These are phyloP conservation scores for Grifola frondosa DNA, from an alignment of 1,284 basidiomycete species.

Conservation along the genomic window DNA sequence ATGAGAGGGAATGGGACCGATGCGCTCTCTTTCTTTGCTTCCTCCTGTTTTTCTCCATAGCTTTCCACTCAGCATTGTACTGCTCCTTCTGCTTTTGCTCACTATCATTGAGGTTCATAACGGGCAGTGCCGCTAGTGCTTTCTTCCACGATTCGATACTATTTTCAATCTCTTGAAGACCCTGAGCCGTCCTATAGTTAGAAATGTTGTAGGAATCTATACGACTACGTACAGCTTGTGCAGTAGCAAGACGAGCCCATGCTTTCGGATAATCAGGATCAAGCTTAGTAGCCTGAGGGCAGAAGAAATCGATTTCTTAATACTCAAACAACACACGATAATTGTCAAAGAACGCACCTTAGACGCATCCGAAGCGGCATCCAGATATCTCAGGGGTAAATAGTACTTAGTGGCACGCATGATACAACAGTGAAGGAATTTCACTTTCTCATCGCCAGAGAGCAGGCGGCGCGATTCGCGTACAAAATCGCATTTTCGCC, in stretches of 20 bases:
- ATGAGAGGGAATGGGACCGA: too few species aligned
- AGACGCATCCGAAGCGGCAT: constrained; percentile 13
- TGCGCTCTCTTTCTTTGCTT: neutral
- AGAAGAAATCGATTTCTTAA: neutral
- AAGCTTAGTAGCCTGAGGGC: constrained; percentile 19
- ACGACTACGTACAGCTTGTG: constrained; percentile 27
- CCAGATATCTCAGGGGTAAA: constrained; percentile 17
- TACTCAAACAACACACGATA: neutral
- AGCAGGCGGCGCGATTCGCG: constrained; percentile 39
- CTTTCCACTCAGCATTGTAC: constrained; percentile 22
- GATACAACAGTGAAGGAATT: constrained; percentile 1
- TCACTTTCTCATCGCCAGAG: constrained; percentile 21
- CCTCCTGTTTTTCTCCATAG: constrained; percentile 6
- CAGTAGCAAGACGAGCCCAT: constrained; percentile 34
- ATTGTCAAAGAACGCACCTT: constrained; percentile 7
- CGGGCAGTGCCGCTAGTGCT: constrained; percentile 26
- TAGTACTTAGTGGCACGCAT: neutral
- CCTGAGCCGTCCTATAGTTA: constrained; percentile 6
- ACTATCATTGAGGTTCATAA: constrained; percentile 19
- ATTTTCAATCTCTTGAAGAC: constrained; percentile 15
- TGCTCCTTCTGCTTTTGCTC: constrained; percentile 30
- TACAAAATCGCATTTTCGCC: constrained; percentile 35
- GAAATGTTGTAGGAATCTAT: neutral
- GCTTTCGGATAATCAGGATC: constrained; percentile 38
- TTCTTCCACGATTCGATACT: constrained; percentile 21